A percentile compares a stretch with the other conserved stretches of the same genome.
These are phyloP conservation scores for Hypoxylon subgilvum DNA, from an alignment of 495 filamentous ascomycete species.

Conservation along the genomic window DNA sequence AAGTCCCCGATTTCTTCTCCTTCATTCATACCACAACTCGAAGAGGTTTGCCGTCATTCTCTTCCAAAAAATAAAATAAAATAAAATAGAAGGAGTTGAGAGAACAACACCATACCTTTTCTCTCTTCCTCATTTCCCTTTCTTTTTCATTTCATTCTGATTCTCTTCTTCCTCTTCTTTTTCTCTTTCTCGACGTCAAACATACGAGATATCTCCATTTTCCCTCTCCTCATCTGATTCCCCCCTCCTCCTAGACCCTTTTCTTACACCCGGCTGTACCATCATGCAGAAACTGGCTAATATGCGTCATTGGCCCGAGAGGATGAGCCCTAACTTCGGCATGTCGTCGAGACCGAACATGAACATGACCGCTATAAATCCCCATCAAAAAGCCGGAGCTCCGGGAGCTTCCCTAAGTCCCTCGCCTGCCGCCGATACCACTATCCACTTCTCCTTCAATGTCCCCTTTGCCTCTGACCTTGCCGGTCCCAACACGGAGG, in stretches of 20 bases:
- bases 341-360: conserved; percentile 74
- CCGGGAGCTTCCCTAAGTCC: conserved; percentile 70
- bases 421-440: conserved; percentile 67
- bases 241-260: conserved; percentile 35
- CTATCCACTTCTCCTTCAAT: conserved; percentile 83
- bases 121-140: conserved; percentile 37
- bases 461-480: conserved; percentile 92
- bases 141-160: conserved; percentile 35
- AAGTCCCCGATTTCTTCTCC: conserved; percentile 34
- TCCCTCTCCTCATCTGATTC: conserved; percentile 19
- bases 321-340: conserved; percentile 81
- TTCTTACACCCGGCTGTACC: conserved; percentile 40
- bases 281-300: conserved; percentile 93
- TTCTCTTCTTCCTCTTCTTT: conserved; percentile 40
- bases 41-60: conserved; percentile 31
- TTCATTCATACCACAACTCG: conserved; percentile 22
- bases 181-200: conserved; percentile 20
- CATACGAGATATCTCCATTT: conserved; percentile 35
- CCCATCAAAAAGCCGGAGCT: conserved; percentile 68
- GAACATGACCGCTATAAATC: conserved; percentile 71
- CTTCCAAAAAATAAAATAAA: conserved; percentile 27
- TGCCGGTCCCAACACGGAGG: conserved; percentile 85
- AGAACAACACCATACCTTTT: conserved; percentile 40
- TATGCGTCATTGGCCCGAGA: conserved; percentile 87
- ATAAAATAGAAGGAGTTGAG: conserved; percentile 41